Conservation (phyloP, 2,329 filamentous ascomycete genomes). For the Fusarium tricinctum region DNA sequence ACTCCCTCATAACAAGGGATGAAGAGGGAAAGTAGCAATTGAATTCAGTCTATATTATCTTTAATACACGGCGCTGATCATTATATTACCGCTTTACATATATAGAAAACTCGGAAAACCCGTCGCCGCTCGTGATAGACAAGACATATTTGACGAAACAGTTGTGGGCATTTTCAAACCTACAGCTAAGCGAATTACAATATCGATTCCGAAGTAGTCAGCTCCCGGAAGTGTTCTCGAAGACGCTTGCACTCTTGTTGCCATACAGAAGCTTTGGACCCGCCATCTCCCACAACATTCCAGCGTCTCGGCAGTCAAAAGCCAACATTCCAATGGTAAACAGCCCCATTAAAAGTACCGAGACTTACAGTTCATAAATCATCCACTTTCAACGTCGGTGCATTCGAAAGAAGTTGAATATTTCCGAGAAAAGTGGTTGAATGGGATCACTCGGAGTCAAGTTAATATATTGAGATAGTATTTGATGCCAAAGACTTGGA, state of each 20-base stretch:
- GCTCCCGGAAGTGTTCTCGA: background rate
- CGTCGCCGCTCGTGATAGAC: background rate
- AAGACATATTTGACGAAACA: background rate
- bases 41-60: too few relatives aligned
- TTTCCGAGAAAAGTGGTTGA: background rate
- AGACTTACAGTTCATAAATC: background rate
- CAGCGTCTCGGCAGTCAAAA: constrained; percentile 27
- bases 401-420: background rate
- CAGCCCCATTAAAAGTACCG: constrained; percentile 18
- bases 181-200: background rate
- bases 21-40: too few relatives aligned
- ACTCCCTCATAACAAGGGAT: too few relatives aligned
- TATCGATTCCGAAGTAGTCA: background rate
- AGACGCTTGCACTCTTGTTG: background rate
- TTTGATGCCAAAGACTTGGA: too few relatives aligned
- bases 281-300: constrained; percentile 28
- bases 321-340: constrained; percentile 27
- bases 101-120: background rate
- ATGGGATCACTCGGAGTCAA: background rate
- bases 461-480: background rate
- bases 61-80: too few relatives aligned
- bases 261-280: constrained; percentile 13
- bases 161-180: background rate
- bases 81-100: too few relatives aligned
- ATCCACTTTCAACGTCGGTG: constrained; percentile 5